Base-by-base conservation (phyloP, 1,284 basidiomycete species). In the Apiotrichum gracile region DNA sequence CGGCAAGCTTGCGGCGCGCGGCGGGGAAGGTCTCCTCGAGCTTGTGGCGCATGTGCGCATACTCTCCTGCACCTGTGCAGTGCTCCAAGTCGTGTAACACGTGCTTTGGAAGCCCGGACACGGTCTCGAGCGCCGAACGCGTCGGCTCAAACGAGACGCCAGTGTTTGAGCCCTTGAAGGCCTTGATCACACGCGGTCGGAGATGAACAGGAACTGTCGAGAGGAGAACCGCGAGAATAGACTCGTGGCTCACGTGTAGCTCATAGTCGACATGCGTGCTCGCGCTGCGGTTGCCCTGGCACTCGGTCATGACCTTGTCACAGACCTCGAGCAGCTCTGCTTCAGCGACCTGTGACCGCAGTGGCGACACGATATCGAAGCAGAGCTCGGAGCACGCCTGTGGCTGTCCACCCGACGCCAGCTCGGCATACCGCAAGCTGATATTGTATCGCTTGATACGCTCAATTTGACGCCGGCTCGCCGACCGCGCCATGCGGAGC, bases 381-480 rank as follows among this genome's bases (percentile, higher is more conserved):
- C 66, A 72, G n/a, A 73, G 44, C 50, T 74, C 72, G 2, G 66
- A 69, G 9, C 61, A 57, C 0, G 66, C 57, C 5, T 55, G 55
- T 0, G 75, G 75, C 48, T 77, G 75, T 0, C 74, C 70, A 10
- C 72, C 75, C 9, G 69, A 56, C 1, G 65, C 57, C 12, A 66
- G 57, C 33, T 73, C 67, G 0, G 61, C 46, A 50, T 84, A 91
- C 12, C 84, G 82, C 56, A 85, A 82, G 29, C 84, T 81, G 31
- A 94, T 85, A 72, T 91, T 87, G 74, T 87, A 96, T 17, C 92
- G 82, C 74, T 97, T 97, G 72, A 96, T 91, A 38, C 93, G 79
- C 61, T 82, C 83, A 46, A 83, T 81, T 44, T 82, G 82, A 16
- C 80, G 81, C 52, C 87, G 79, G 0, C 88, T 89, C 17, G 90